phyloP scores from a whole-genome alignment of 1,139 yeast species.

The Sugiyamaella grinbergsii region DNA sequence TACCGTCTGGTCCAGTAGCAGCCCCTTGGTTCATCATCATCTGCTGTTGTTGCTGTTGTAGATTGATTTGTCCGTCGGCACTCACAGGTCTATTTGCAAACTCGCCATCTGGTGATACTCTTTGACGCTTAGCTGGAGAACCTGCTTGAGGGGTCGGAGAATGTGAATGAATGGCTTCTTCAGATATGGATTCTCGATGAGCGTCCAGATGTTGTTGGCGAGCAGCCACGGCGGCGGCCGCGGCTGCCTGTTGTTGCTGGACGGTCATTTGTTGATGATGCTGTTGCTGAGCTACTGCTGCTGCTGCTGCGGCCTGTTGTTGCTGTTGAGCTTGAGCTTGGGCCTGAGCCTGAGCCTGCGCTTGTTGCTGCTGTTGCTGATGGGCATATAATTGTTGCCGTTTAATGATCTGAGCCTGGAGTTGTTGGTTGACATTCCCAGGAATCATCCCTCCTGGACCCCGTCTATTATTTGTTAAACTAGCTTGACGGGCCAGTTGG shows the following conservation, averaged over 20 bases:
- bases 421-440: constrained; percentile 28
- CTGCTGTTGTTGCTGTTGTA: constrained; percentile 30
- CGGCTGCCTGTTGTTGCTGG: constrained; percentile 32
- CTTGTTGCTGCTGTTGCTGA: constrained; percentile 28
- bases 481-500: constrained; percentile 36
- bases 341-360: constrained; percentile 15
- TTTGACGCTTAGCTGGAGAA: constrained; percentile 44
- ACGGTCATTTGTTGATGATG: constrained; percentile 35
- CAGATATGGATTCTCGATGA: constrained; percentile 29
- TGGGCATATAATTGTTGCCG: constrained; percentile 33
- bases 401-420: constrained; percentile 35
- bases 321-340: constrained; percentile 19
- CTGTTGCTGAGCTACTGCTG: constrained; percentile 29
- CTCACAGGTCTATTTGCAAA: constrained; percentile 30
- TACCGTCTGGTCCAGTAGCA: constrained; percentile 18
- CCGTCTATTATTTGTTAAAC: constrained; percentile 29
- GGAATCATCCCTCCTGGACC: constrained; percentile 30
- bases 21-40: constrained; percentile 28
- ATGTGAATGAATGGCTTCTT: constrained; percentile 31
- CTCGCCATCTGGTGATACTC: constrained; percentile 44
- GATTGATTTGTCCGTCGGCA: constrained; percentile 25
- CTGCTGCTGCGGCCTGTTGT: constrained; percentile 17
- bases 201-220: constrained; percentile 29
- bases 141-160: constrained; percentile 36
- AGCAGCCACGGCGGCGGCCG: constrained; percentile 19